Percentiles rank a stretch among this genome's conserved stretches.
phyloP scores from a whole-genome alignment of 352 stramenopile genomes.

The Plasmopara muralis region DNA sequence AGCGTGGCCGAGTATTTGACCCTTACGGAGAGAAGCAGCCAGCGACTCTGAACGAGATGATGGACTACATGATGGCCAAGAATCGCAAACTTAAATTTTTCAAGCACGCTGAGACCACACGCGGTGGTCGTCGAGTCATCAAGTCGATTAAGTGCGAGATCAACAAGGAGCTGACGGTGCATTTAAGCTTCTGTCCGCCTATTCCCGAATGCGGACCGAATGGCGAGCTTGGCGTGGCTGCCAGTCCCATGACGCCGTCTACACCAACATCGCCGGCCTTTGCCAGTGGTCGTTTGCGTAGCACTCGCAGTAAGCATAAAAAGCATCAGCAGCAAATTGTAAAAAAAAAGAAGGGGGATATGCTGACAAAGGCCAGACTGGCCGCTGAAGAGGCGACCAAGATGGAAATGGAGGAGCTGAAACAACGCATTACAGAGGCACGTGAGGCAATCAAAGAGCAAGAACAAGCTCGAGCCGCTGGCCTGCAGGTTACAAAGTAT shows the following conservation, averaged over 20 bases:
- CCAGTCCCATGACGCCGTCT: constrained; percentile 81
- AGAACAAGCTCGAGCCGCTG: constrained; percentile 62
- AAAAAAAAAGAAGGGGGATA: constrained; percentile 84
- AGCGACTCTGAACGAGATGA: constrained; percentile 81
- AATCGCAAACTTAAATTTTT: constrained; percentile 87
- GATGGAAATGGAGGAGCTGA: constrained; percentile 85
- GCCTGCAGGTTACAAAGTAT: constrained; percentile 80
- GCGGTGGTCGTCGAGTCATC: constrained; percentile 79
- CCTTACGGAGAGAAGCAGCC: constrained; percentile 80
- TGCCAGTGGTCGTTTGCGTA: constrained; percentile 54
- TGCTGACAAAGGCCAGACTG: constrained; percentile 83
- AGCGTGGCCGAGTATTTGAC: constrained; percentile 76
- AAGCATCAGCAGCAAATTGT: constrained; percentile 78
- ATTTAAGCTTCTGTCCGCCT: constrained; percentile 72
- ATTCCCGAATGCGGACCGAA: constrained; percentile 78
- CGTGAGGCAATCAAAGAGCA: constrained; percentile 78
- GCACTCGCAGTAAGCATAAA: constrained; percentile 78
- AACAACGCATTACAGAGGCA: constrained; percentile 66
- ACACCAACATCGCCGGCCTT: constrained; percentile 79
- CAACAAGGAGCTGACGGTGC: constrained; percentile 81
- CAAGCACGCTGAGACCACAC: constrained; percentile 81
- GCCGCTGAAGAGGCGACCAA: constrained; percentile 82
- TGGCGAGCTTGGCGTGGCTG: constrained; percentile 69
- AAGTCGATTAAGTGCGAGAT: constrained; percentile 82
- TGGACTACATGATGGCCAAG: constrained; percentile 86